Conservation (phyloP, 2,329 filamentous ascomycete genomes). For the Parascedosporium putredinis region DNA sequence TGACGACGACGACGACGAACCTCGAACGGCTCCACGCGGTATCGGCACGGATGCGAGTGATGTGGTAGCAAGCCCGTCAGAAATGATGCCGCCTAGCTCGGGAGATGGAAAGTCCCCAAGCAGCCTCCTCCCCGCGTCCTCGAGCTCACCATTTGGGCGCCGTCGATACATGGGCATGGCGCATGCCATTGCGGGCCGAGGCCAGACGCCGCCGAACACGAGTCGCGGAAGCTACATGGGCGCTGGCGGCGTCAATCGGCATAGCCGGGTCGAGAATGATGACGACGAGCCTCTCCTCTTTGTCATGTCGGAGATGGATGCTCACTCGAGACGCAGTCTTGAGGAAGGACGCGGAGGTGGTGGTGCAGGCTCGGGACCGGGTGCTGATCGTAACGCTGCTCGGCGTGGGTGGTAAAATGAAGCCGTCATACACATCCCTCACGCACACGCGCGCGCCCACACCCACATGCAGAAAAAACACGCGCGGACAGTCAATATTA, state of each 20-base stretch:
- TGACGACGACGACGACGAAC: neutral
- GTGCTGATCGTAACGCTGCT: neutral
- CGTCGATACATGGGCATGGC: constrained; percentile 35
- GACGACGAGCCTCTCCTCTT: constrained; percentile 59
- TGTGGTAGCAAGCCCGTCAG: constrained; percentile 25
- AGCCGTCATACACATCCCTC: neutral
- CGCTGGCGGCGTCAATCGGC: constrained; percentile 2
- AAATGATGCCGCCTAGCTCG: constrained; percentile 27
- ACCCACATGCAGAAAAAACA: no score
- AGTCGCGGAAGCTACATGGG: constrained; percentile 33
- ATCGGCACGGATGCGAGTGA: constrained; percentile 34
- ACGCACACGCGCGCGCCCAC: no score
- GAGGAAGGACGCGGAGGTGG: constrained; percentile 36
- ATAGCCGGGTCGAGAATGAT: constrained; percentile 17
- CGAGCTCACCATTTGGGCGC: constrained; percentile 35
- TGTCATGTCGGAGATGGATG: constrained; percentile 61
- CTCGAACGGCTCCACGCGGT: constrained; percentile 13
- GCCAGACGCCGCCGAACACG: constrained; percentile 33
- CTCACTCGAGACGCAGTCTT: constrained; percentile 45
- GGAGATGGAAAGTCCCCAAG: constrained; percentile 37
- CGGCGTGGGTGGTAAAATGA: neutral
- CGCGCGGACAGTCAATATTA: no score
- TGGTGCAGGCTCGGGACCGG: constrained; percentile 25
- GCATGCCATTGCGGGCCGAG: constrained; percentile 20
- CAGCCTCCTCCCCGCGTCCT: constrained; percentile 28